phyloP scores from a whole-genome alignment of 305 asterid species.

The Solanum hybrid region DNA sequence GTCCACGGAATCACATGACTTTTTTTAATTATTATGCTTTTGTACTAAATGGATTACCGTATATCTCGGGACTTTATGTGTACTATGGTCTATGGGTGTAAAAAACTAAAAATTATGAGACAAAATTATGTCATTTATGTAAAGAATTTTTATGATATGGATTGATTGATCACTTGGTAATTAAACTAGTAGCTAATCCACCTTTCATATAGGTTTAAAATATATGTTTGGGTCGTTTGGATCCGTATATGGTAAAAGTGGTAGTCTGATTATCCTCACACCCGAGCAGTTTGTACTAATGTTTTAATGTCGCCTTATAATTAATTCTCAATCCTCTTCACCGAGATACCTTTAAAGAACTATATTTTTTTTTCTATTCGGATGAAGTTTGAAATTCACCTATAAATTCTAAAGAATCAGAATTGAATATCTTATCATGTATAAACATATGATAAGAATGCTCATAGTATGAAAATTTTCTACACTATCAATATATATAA shows the following conservation, averaged over 20 bases:
- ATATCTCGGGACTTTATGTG: background rate
- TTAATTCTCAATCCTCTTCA: background rate
- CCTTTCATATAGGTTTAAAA: background rate
- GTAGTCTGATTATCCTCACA: background rate
- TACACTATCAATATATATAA: background rate
- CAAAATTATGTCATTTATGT: background rate
- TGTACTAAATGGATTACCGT: background rate
- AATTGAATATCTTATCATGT: too few relatives aligned
- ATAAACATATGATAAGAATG: background rate
- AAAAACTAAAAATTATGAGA: background rate
- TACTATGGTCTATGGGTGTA: too few relatives aligned
- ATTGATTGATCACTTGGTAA: background rate
- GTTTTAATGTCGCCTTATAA: background rate
- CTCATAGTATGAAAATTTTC: background rate
- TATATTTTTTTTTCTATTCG: too few relatives aligned
- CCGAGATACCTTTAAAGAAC: background rate
- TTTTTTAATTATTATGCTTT: too few relatives aligned
- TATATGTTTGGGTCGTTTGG: background rate
- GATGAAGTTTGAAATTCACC: background rate
- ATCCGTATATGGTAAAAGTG: background rate
- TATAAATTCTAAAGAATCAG: background rate
- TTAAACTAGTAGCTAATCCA: background rate
- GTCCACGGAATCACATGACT: background rate
- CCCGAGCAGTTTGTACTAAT: background rate
- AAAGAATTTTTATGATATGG: background rate